phyloP scores from a whole-genome alignment of 441 rosid genomes.

The Gossypium laxum region DNA sequence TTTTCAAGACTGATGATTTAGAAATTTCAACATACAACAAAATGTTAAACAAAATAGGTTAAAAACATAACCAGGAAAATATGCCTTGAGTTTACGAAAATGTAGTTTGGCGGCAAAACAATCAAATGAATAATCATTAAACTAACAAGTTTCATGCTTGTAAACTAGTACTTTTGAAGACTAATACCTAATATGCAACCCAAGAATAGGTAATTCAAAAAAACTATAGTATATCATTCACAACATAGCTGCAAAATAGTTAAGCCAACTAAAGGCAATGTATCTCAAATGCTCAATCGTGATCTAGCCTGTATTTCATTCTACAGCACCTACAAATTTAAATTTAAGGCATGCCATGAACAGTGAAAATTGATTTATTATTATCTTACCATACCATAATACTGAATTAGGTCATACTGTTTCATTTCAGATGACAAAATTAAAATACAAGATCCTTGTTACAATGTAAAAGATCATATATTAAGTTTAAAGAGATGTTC shows the following conservation, averaged over 20 bases:
- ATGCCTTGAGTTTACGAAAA: neutral
- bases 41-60: neutral
- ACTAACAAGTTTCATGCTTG: neutral
- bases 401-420: neutral
- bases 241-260: neutral
- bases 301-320: neutral
- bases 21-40: neutral
- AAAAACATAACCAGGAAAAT: neutral
- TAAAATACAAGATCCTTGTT: neutral
- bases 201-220: neutral
- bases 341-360: neutral
- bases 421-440: constrained; percentile 4
- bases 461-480: neutral
- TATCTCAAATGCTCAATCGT: neutral
- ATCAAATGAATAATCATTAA: neutral
- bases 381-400: neutral
- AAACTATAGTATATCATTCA: neutral
- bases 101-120: neutral
- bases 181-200: neutral
- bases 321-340: constrained; percentile 5
- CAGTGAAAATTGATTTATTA: neutral
- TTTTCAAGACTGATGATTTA: neutral
- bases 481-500: neutral
- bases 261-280: neutral
- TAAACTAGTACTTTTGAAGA: neutral